Percentiles rank a stretch among this genome's conserved stretches.
Conservation (phyloP, 148 eudicot species). For the Rhododendron molle region DNA sequence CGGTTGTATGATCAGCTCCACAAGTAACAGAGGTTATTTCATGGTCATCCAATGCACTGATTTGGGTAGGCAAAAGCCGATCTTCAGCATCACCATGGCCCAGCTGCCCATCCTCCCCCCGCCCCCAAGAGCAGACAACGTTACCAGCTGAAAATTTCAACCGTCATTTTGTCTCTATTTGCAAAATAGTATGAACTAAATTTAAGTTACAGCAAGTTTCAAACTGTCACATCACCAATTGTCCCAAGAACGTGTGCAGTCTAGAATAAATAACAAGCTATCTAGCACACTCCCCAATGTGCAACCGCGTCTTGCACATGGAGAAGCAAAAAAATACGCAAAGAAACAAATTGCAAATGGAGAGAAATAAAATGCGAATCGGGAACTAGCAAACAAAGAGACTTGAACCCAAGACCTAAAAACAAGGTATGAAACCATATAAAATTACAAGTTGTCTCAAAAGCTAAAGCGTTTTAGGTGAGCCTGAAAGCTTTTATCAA, state of each 20-base stretch:
- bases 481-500: not conserved
- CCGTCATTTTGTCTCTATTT: conserved; percentile 4
- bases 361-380: not conserved
- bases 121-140: conserved; percentile 96
- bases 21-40: conserved; percentile 71
- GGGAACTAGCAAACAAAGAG: not conserved
- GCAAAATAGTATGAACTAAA: not conserved
- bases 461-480: not conserved
- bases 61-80: conserved; percentile 68
- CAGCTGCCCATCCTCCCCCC: conserved; percentile 99
- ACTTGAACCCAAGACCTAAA: not conserved
- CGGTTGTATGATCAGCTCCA: conserved; percentile 96
- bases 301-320: not conserved
- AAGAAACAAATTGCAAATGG: not conserved
- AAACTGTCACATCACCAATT: not conserved
- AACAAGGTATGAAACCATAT: not conserved
- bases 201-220: not conserved
- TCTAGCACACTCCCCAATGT: not conserved
- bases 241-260: not conserved
- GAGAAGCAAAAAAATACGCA: not conserved
- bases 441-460: not conserved
- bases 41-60: conserved; percentile 81
- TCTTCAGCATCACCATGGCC: conserved; percentile 98
- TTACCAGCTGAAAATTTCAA: conserved; percentile 56
- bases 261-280: not conserved